Base-by-base conservation (phyloP, 345 rosid species). In the Brassica cretica region DNA sequence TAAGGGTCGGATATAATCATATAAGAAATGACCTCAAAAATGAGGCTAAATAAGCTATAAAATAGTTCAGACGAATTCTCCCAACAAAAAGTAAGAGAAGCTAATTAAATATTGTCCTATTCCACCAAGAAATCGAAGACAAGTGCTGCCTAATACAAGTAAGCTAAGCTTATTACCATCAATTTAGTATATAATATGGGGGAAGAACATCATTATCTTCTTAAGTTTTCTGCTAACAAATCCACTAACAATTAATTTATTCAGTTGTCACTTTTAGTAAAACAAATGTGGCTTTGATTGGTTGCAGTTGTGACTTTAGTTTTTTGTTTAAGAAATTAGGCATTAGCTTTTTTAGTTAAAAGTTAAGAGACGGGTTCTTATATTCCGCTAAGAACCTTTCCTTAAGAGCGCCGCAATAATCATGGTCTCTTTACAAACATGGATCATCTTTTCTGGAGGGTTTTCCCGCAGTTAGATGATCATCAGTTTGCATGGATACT, bases 1-100 rank as follows among this genome's bases (percentile, higher is more conserved):
- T 6, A 78, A 66, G 68, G 77, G 81, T 66, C 81, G 66, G 64
- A 46, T 49, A 46, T n/a, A n/a, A n/a, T n/a, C n/a, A n/a, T n/a
- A n/a, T 49, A 59, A 66, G n/a, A 56, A 73, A 44, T 41, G 76
- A 29, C 81, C 72, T 56, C 16, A 11, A 24, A 24, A 53, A 15
- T 2, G 19, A 39, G 18, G 64, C 33, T 33, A 33, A 33, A 66
- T 49, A 68, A 9, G 70, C 70, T 49, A 49, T 63, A 6, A 35
- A 64, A 35, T 70, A 69, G 70, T 3, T 63, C 10, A 77, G 1
- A 63, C 9, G 51, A 68, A 32, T 27, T 27, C 30, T 27, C 30
- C 30, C 30, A 27, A 27, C 30, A 39, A 61, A 69, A 46, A 41
- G 60, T 41, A 60, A 29, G 25, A 44, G 8, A 30, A 60, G 27